A percentile compares a stretch with the other conserved stretches of the same genome.
Conservation (phyloP, 2,329 filamentous ascomycete species). For the Phialophora macrospora region DNA sequence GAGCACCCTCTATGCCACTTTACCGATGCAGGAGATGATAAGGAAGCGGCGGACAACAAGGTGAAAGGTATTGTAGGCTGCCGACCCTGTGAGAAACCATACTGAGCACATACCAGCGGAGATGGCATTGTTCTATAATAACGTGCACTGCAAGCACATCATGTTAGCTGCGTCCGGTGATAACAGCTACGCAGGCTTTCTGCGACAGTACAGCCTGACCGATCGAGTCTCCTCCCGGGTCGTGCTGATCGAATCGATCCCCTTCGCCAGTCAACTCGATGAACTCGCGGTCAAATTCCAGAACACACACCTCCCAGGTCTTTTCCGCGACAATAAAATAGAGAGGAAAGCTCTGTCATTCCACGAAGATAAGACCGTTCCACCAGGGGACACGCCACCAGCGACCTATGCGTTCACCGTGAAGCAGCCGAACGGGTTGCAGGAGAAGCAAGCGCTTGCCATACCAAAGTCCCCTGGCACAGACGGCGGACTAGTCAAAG, state of each 20-base stretch:
- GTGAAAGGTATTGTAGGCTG: conserved; percentile 44
- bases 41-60: conserved; percentile 52
- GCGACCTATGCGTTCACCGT: conserved; percentile 20
- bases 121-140: conserved; percentile 37
- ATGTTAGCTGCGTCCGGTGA: conserved; percentile 50
- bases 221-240: conserved; percentile 30
- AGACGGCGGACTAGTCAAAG: background rate
- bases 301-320: conserved; percentile 7
- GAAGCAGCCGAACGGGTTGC: conserved; percentile 11
- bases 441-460: background rate
- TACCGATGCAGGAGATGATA: conserved; percentile 51
- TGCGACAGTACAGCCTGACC: conserved; percentile 43
- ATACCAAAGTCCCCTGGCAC: background rate
- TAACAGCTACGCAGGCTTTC: conserved; percentile 50
- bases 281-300: conserved; percentile 18
- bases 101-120: conserved; percentile 22
- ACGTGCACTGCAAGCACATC: conserved; percentile 49
- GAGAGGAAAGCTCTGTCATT: conserved; percentile 14
- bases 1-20: conserved; percentile 47
- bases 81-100: background rate
- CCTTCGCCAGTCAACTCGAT: conserved; percentile 18
- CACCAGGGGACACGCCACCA: conserved; percentile 1
- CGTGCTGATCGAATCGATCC: conserved; percentile 16
- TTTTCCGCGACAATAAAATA: conserved; percentile 19
- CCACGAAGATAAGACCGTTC: conserved; percentile 5